These are phyloP conservation scores for Cladosporium sp. DNA, from an alignment of 2,329 filamentous ascomycete genomes.

Conservation along the genomic window DNA sequence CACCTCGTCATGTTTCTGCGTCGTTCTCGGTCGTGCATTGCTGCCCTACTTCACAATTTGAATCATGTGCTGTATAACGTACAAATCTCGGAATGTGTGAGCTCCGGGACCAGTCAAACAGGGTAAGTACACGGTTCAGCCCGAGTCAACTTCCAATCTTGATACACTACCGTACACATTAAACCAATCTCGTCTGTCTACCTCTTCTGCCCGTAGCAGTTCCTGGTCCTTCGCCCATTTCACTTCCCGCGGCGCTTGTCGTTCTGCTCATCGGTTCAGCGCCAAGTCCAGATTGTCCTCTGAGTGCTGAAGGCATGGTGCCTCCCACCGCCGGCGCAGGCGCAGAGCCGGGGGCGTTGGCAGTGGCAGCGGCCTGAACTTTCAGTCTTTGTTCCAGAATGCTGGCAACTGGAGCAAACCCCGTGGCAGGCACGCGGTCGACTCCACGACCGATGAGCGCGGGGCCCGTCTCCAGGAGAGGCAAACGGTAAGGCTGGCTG, in stretches of 20 bases:
- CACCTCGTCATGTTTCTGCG: background rate
- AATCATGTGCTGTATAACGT: constrained; percentile 1
- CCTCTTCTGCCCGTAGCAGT: constrained; percentile 3
- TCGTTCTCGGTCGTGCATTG: background rate
- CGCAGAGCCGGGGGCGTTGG: constrained; percentile 10
- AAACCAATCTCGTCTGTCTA: constrained; percentile 11
- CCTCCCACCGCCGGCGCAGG: constrained; percentile 15
- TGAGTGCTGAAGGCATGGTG: constrained; percentile 25
- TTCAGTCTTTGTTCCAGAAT: constrained; percentile 19
- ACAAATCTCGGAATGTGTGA: background rate
- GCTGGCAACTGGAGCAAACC: constrained; percentile 29
- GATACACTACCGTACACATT: constrained; percentile 1
- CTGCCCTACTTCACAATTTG: too few relatives aligned
- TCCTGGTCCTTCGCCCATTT: constrained; percentile 15
- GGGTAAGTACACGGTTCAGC: too few relatives aligned
- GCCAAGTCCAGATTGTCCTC: constrained; percentile 19
- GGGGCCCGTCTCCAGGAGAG: constrained; percentile 32
- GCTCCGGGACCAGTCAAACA: background rate
- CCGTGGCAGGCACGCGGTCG: constrained; percentile 29
- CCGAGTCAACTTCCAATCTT: too few relatives aligned
- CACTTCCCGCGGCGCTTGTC: constrained; percentile 21
- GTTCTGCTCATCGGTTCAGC: constrained; percentile 26
- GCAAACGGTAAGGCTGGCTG: constrained; percentile 31
- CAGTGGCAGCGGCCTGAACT: constrained; percentile 16
- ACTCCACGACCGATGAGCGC: constrained; percentile 31